Evolutionary conservation across 768 basidiomycete species (phyloP).

Genomic region (Pluteus cervinus): DNA sequence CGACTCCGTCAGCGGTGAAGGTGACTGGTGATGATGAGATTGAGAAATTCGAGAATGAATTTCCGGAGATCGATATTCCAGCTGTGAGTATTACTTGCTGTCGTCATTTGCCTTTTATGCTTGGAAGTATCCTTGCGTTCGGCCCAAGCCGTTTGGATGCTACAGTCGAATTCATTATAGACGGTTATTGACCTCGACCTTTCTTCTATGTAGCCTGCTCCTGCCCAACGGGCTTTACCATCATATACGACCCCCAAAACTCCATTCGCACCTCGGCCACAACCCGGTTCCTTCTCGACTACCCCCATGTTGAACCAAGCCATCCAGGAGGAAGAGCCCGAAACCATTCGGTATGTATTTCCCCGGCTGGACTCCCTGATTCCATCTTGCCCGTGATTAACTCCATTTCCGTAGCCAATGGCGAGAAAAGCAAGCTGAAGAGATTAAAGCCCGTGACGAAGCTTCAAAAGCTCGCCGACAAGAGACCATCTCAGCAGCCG

Average conservation of each 20-base stretch:
- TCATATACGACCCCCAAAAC: slow-evolving; percentile 37
- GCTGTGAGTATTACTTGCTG: slow-evolving; percentile 30
- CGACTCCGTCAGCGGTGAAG: slow-evolving; percentile 60
- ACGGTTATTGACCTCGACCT: background rate
- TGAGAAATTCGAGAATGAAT: slow-evolving; percentile 80
- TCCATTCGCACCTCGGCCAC: slow-evolving; percentile 74
- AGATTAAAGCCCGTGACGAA: slow-evolving; percentile 81
- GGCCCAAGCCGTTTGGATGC: no score
- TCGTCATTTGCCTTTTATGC: slow-evolving; percentile 1
- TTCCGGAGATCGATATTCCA: slow-evolving; percentile 68
- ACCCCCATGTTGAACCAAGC: slow-evolving; percentile 70
- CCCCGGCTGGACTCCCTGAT: background rate
- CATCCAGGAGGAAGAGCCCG: slow-evolving; percentile 74
- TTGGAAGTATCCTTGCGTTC: background rate
- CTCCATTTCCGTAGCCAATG: slow-evolving; percentile 51
- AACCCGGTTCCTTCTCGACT: slow-evolving; percentile 61
- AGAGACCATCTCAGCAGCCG: slow-evolving; percentile 80
- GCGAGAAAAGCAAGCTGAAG: slow-evolving; percentile 80
- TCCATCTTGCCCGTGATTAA: slow-evolving; percentile 2
- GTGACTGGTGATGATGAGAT: slow-evolving; percentile 84
- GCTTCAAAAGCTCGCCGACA: slow-evolving; percentile 69
- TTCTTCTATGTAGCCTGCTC: slow-evolving; percentile 23
- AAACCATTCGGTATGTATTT: slow-evolving; percentile 71
- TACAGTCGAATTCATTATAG: slow-evolving; percentile 5
- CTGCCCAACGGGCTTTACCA: slow-evolving; percentile 31